phyloP scores from a whole-genome alignment of 495 filamentous ascomycete genomes.

The Durotheca rogersii region DNA sequence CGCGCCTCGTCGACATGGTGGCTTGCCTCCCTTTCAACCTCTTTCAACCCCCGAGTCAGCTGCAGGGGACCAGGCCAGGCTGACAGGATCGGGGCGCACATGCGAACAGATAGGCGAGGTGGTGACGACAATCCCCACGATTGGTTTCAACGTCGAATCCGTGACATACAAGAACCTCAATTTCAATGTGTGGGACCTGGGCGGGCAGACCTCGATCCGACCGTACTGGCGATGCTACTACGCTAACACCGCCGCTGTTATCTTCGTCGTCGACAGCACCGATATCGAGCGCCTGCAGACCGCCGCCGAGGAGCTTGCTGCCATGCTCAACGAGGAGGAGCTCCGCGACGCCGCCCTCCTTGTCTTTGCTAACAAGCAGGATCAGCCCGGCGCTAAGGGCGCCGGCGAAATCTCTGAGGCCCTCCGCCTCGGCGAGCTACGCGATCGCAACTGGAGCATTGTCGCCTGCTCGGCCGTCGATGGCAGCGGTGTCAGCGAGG shows the following conservation, averaged over 20 bases:
- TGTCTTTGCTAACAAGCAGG: constrained; percentile 98
- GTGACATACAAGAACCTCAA: constrained; percentile 97
- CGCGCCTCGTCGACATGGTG: neutral
- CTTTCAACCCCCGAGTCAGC: neutral
- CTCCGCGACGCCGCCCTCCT: constrained; percentile 86
- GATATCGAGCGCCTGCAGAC: constrained; percentile 93
- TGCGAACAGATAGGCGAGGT: constrained; percentile 85
- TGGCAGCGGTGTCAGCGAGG: constrained; percentile 88
- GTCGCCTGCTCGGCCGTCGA: constrained; percentile 96
- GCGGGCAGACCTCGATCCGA: constrained; percentile 93
- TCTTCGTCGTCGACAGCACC: constrained; percentile 97
- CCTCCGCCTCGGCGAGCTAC: constrained; percentile 80
- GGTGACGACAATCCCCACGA: constrained; percentile 97
- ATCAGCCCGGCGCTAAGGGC: constrained; percentile 95
- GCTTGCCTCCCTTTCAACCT: neutral
- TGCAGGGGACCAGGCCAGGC: neutral
- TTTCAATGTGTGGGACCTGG: constrained; percentile 98
- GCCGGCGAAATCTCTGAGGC: constrained; percentile 96
- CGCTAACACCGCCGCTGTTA: constrained; percentile 97
- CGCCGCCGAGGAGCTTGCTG: constrained; percentile 85
- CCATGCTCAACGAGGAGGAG: constrained; percentile 97
- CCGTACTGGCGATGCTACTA: constrained; percentile 99
- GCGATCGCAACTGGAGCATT: constrained; percentile 98
- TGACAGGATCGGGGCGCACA: neutral
- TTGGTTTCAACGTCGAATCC: constrained; percentile 98